Conservation (phyloP, 768 basidiomycete genomes). For the Boletellus emodensis region DNA sequence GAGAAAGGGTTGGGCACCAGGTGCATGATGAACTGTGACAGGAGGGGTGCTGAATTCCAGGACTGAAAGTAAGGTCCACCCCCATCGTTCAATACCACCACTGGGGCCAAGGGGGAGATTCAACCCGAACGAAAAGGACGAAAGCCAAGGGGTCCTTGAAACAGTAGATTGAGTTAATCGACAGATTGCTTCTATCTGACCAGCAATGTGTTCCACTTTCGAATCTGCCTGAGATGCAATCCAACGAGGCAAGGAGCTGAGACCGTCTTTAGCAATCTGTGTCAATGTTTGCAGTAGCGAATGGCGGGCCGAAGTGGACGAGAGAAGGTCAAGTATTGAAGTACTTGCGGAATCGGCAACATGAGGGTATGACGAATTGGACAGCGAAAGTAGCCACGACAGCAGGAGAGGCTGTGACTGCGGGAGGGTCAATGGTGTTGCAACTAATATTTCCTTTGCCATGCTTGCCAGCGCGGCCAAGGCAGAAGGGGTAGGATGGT, state of each 20-base stretch:
- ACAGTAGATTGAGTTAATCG: conserved; percentile 32
- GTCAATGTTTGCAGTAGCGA: conserved; percentile 54
- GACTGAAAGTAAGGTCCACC: conserved; percentile 80
- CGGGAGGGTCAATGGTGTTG: conserved; percentile 60
- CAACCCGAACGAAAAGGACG: conserved; percentile 49
- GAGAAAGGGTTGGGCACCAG: conserved; percentile 53
- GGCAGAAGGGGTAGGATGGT: conserved; percentile 68
- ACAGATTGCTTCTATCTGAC: conserved; percentile 70
- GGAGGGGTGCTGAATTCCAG: conserved; percentile 66
- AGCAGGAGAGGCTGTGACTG: conserved; percentile 65
- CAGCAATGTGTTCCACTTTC: conserved; percentile 66
- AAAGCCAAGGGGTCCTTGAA: conserved; percentile 25
- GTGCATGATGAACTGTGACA: conserved; percentile 43
- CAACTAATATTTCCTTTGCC: conserved; percentile 49
- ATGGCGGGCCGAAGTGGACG: conserved; percentile 39
- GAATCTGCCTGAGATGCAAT: conserved; percentile 67
- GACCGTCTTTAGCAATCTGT: conserved; percentile 58
- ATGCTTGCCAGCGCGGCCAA: conserved; percentile 54
- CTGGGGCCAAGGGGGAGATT: conserved; percentile 70
- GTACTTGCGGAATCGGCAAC: conserved; percentile 48
- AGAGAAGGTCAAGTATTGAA: conserved; percentile 46
- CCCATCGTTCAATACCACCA: conserved; percentile 90
- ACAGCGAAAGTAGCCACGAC: conserved; percentile 69
- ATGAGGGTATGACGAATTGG: conserved; percentile 51
- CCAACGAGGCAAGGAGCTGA: conserved; percentile 68